phyloP scores from a whole-genome alignment of 2,329 filamentous ascomycete genomes.

The Cercospora berteroae region DNA sequence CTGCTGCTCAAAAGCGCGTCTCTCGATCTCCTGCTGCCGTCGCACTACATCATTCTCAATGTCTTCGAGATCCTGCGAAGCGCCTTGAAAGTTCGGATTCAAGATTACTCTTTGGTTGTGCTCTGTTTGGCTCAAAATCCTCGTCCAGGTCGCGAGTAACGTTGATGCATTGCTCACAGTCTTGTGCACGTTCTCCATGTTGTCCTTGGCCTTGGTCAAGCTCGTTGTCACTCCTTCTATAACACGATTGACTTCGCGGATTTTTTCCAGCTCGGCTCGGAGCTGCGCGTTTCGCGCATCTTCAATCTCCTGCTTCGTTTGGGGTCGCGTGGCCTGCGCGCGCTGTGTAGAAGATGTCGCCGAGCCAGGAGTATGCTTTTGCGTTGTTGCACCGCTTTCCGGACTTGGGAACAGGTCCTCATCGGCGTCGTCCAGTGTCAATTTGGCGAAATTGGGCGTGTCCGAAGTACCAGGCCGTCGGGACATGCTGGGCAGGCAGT shows the following conservation, averaged over 20 bases:
- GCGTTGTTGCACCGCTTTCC: slow-evolving; percentile 40
- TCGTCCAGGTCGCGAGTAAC: slow-evolving; percentile 90
- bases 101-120: slow-evolving; percentile 92
- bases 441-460: slow-evolving; percentile 32
- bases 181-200: slow-evolving; percentile 80
- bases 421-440: slow-evolving; percentile 52
- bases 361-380: slow-evolving; percentile 32
- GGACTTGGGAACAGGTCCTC: slow-evolving; percentile 61
- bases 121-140: slow-evolving; percentile 93
- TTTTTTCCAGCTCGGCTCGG: slow-evolving; percentile 74
- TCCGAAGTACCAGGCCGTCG: slow-evolving; percentile 25
- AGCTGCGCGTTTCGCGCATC: slow-evolving; percentile 71
- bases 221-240: slow-evolving; percentile 76
- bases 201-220: slow-evolving; percentile 68
- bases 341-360: slow-evolving; percentile 42
- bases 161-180: slow-evolving; percentile 86
- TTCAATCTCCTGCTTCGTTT: slow-evolving; percentile 45
- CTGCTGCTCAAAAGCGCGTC: slow-evolving; percentile 74
- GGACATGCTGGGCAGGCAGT: slow-evolving; percentile 28
- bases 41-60: slow-evolving; percentile 75
- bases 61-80: slow-evolving; percentile 80
- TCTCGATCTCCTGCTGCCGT: slow-evolving; percentile 73
- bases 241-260: slow-evolving; percentile 81
- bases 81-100: slow-evolving; percentile 85
- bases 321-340: slow-evolving; percentile 38